Conservation (phyloP, 805 yeast species). For the Candida oleophila region DNA sequence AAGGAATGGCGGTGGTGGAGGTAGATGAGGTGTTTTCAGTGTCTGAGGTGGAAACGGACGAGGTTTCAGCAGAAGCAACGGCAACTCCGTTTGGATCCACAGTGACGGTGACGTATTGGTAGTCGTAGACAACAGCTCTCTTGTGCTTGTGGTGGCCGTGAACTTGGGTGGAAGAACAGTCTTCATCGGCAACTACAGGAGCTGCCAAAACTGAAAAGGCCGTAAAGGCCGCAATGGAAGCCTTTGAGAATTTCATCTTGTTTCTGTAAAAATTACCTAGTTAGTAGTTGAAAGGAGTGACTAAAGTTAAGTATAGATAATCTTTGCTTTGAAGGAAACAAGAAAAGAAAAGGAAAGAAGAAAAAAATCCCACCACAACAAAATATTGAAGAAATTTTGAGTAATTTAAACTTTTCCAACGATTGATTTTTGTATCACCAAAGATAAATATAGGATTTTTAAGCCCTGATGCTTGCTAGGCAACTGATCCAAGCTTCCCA, state of each 20-base stretch:
- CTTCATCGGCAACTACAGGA: constrained; percentile 27
- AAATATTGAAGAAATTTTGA: background rate
- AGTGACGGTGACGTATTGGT: constrained; percentile 42
- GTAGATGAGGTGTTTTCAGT: constrained; percentile 18
- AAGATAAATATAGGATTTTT: background rate
- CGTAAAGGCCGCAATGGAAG: constrained; percentile 20
- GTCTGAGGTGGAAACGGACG: constrained; percentile 17
- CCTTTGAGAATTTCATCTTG: constrained; percentile 17
- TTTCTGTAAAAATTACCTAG: background rate
- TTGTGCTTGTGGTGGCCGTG: constrained; percentile 65
- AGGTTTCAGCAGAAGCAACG: constrained; percentile 17
- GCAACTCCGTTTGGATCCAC: constrained; percentile 44
- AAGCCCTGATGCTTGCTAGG: background rate
- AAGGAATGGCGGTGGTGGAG: constrained; percentile 8
- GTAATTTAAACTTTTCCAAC: background rate
- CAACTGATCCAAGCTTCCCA: background rate
- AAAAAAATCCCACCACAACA: background rate
- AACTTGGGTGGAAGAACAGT: constrained; percentile 41
- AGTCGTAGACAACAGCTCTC: constrained; percentile 52
- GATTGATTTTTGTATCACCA: background rate
- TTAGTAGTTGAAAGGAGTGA: constrained; percentile 4
- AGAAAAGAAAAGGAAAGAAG: background rate
- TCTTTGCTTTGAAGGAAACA: background rate
- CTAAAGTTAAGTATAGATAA: background rate
- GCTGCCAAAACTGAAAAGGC: constrained; percentile 19